Evolutionary conservation across 1,284 basidiomycete genomes (phyloP), one percentile per base, ranked within the genome.

Genomic region (Boletus smithii): DNA sequence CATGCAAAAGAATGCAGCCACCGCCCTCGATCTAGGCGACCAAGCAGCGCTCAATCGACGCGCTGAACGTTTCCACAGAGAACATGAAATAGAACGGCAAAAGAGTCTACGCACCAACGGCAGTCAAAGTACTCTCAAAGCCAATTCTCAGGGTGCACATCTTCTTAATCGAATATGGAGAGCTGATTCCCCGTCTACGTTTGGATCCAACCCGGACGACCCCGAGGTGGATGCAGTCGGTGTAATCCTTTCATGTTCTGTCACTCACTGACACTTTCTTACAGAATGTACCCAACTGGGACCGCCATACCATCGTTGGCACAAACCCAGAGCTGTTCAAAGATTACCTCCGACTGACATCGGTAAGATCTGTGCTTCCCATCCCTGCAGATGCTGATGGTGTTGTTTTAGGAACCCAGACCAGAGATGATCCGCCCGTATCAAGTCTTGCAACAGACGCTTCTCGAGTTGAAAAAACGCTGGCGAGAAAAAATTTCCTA

Each of bases 281-380:
- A 17, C 62, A 95, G 94, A 95, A 95, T 61, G 93, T 97, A 9
- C 87, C 95, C 49, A 89, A 97, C 67, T 99, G 97, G 97, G 95
- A 99, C 73, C 83, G 83, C 46, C 79, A 87, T 68, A 97, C 95
- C 4, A 97, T 99, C 59, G 91, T 97, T 41, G 97, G 97, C 44
- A 94, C 88, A 22, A 90, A 80, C 42, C 79, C 79, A 55, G 88
- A 90, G 58, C 73, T 97, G 22, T 97, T 98, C 74, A 99, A 99
- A 72, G 88, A 93, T 50, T 99, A 98, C 68, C 74, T 99, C 22
- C 85, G 97, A 30, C 73, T 99, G 50, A 99, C 97, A 40, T 91
- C 91, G 53, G 92, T 92, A 61, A 61, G 85, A 33, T 37, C 39
- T 55, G 11, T 43, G 20, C 22, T n/a, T 36, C 11, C 8, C 20